Base-by-base conservation (phyloP, 805 yeast species). In the Myxozyma vanderwaltii region DNA sequence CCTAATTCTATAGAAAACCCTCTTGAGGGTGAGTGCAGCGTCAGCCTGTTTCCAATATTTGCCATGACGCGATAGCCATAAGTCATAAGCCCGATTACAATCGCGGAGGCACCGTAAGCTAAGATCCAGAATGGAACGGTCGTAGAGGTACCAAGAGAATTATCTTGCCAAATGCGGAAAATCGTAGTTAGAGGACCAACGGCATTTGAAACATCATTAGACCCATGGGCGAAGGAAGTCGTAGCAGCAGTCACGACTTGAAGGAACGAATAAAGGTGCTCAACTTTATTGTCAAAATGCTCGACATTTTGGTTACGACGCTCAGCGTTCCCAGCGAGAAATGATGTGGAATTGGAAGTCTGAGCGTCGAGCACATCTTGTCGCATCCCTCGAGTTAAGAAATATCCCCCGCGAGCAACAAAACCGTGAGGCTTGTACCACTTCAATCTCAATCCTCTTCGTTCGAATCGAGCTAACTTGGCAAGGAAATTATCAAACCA, bases 211-310 rank as follows among this genome's bases (percentile, higher is more conserved):
- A 87, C 85, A 74, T 86, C 92, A 69, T 86, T 86, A 40, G 92
- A 85, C 57, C 92, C 92, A 69, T 86, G 92, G 6, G 91, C 89
- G 72, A 87, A 86, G 1, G 91, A 86, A 86, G 86, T 85, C 51
- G 90, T 86, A 66, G 84, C 80, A 12, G 92, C 91, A 45, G 91
- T 86, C 63, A 86, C 73, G 51, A 83, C 85, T 74, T 86, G 92
- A 55, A 86, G 75, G 62, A 86, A 75, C 2, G 91, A 82, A 71
- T 81, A 86, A 63, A 86, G 72, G 71, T 79, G 85, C 74, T 86
- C 92, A 58, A 84, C 75, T 72, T 83, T 83, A 79, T 82, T 83
- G 70, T 86, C 88, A 73, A 86, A 86, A 68, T 79, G 82, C 72
- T 82, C 83, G 59, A 89, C 83, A 59, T 76, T 75, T 21, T 36